phyloP scores from a whole-genome alignment of 2,329 filamentous ascomycete genomes.

The Xylariaceae sp. region DNA sequence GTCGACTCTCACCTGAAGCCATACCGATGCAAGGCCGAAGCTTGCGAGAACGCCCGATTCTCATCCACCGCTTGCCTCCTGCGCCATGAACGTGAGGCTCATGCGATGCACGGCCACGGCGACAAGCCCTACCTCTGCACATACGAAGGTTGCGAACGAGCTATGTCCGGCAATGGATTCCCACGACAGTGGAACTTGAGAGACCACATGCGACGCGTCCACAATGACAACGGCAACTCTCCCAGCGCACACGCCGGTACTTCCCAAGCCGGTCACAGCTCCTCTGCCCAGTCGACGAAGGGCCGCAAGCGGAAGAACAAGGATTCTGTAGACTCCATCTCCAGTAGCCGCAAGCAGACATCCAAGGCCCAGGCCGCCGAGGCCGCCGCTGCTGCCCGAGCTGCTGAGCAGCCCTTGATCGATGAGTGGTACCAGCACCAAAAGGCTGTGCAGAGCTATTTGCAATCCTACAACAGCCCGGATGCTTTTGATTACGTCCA shows the following conservation, averaged over 20 bases:
- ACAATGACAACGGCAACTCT: conserved; percentile 55
- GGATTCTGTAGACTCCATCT: conserved; percentile 39
- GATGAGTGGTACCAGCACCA: conserved; percentile 59
- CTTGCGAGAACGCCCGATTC: conserved; percentile 81
- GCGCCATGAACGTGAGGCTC: conserved; percentile 90
- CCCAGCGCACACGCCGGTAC: conserved; percentile 33
- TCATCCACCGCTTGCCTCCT: conserved; percentile 93
- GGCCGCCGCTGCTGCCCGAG: conserved; percentile 32
- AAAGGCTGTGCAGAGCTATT: conserved; percentile 56
- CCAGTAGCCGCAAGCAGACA: conserved; percentile 45
- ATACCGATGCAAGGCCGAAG: conserved; percentile 83
- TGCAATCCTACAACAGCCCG: conserved; percentile 45
- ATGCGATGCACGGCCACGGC: conserved; percentile 91
- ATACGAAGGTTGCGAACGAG: conserved; percentile 81
- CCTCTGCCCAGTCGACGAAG: conserved; percentile 37
- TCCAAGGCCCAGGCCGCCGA: conserved; percentile 37
- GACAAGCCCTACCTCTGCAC: conserved; percentile 88
- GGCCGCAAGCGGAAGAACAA: conserved; percentile 54
- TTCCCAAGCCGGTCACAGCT: conserved; percentile 35
- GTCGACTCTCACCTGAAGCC: conserved; percentile 95
- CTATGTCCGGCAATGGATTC: conserved; percentile 78
- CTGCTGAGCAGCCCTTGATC: conserved; percentile 39
- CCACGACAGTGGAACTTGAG: conserved; percentile 92
- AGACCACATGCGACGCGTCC: conserved; percentile 96
- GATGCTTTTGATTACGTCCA: conserved; percentile 50